These are phyloP conservation scores for Camillea tinctor DNA, from an alignment of 2,329 filamentous ascomycete species.

Conservation along the genomic window DNA sequence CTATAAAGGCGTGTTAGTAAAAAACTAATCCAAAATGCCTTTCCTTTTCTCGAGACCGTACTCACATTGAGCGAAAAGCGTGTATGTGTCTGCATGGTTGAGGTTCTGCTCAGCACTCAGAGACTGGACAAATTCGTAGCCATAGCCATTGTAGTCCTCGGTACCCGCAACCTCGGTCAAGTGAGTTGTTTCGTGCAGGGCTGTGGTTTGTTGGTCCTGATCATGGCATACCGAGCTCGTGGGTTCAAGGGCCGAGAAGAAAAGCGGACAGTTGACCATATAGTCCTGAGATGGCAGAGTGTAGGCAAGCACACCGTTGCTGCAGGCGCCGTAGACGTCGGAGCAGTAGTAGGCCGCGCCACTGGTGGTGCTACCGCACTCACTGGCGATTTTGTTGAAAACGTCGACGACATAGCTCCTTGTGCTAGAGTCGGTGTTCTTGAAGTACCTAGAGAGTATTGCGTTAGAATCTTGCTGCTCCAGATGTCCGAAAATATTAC, in stretches of 20 bases:
- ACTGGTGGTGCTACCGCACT: conserved; percentile 51
- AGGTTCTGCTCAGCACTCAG: not conserved
- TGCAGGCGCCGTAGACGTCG: conserved; percentile 55
- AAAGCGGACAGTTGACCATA: conserved; percentile 62
- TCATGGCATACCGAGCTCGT: not conserved
- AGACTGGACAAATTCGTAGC: not conserved
- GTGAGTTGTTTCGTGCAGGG: conserved; percentile 2
- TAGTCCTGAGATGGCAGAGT: conserved; percentile 52
- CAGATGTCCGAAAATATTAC: not conserved
- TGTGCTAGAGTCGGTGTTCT: conserved; percentile 46
- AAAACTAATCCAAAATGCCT: not conserved
- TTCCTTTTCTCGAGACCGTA: not conserved
- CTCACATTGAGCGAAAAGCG: not conserved
- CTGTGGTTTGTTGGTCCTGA: not conserved
- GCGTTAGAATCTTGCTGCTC: not conserved
- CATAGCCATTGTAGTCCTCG: conserved; percentile 3
- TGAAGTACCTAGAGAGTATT: conserved; percentile 56
- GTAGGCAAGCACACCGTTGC: conserved; percentile 55
- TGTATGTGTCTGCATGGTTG: conserved; percentile 1
- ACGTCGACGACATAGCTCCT: conserved; percentile 52
- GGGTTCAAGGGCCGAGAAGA: conserved; percentile 49
- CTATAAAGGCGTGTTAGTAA: not conserved
- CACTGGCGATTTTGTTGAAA: conserved; percentile 48
- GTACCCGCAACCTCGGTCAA: not conserved
- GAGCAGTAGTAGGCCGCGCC: conserved; percentile 56